Conservation (phyloP, 2,329 filamentous ascomycete species). For the Pseudogymnoascus sp. region DNA sequence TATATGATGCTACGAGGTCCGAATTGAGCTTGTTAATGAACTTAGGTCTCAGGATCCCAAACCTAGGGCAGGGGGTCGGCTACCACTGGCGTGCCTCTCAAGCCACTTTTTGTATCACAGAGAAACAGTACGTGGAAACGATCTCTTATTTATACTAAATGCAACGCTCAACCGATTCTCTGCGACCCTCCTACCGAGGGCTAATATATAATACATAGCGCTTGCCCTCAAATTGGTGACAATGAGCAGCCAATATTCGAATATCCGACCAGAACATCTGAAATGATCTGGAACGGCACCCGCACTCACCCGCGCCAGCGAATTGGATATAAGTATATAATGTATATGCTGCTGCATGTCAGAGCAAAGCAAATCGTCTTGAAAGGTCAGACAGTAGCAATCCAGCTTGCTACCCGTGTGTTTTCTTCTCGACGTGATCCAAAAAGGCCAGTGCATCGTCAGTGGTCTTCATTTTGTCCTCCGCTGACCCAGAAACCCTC, state of each 20-base stretch:
- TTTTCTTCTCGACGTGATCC: background rate
- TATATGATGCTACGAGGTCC: background rate
- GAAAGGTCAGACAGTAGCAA: background rate
- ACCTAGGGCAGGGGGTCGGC: background rate
- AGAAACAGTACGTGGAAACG: background rate
- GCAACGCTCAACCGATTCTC: background rate
- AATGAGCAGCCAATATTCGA: background rate
- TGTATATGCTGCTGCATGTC: background rate
- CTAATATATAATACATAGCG: background rate
- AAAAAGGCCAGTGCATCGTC: background rate
- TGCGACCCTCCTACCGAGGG: background rate
- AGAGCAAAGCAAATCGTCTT: conserved; percentile 1
- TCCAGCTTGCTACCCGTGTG: background rate
- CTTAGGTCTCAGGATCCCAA: background rate
- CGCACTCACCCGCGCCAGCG: background rate
- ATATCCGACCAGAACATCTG: conserved; percentile 2
- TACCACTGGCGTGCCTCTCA: background rate
- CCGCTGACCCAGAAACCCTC: conserved; percentile 20
- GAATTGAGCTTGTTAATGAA: background rate
- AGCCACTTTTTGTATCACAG: background rate
- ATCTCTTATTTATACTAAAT: background rate
- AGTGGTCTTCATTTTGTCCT: background rate
- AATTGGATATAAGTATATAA: conserved; percentile 3
- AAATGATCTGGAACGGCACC: background rate
- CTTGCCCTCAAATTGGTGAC: background rate